Conservation (phyloP, 1,284 basidiomycete species). For the Meripilus lineatus region DNA sequence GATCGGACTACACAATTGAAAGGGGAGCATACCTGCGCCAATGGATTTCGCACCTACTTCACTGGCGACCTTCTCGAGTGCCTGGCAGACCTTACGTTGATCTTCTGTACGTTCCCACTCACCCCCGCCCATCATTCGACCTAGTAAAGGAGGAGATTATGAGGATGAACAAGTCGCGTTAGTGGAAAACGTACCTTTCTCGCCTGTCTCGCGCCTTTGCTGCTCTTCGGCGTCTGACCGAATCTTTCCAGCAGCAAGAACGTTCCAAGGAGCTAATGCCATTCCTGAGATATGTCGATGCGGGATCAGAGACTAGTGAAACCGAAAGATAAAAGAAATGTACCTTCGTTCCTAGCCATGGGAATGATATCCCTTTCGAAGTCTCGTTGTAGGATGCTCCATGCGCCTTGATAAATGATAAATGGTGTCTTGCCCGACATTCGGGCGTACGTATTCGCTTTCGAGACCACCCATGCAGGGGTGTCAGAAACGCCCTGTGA, state of each 20-base stretch:
- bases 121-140: conserved; percentile 22
- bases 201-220: conserved; percentile 4
- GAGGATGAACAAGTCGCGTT: background rate
- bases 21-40: conserved; percentile 14
- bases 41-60: conserved; percentile 33
- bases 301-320: background rate
- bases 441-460: conserved; percentile 13
- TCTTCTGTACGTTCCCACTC: conserved; percentile 38
- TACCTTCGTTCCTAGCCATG: conserved; percentile 38
- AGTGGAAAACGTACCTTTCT: conserved; percentile 4
- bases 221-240: conserved; percentile 41
- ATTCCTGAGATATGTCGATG: conserved; percentile 31
- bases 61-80: conserved; percentile 42
- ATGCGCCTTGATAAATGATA: conserved; percentile 43
- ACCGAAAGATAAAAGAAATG: background rate
- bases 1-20: too few species aligned
- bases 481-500: conserved; percentile 15
- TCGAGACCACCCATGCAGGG: conserved; percentile 13
- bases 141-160: background rate
- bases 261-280: conserved; percentile 44
- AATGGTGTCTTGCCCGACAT: conserved; percentile 41
- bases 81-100: conserved; percentile 36
- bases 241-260: conserved; percentile 40
- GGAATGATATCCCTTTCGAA: conserved; percentile 49
- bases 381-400: conserved; percentile 38